phyloP scores from a whole-genome alignment of 2,329 filamentous ascomycete species.

The Zalaria sp. region DNA sequence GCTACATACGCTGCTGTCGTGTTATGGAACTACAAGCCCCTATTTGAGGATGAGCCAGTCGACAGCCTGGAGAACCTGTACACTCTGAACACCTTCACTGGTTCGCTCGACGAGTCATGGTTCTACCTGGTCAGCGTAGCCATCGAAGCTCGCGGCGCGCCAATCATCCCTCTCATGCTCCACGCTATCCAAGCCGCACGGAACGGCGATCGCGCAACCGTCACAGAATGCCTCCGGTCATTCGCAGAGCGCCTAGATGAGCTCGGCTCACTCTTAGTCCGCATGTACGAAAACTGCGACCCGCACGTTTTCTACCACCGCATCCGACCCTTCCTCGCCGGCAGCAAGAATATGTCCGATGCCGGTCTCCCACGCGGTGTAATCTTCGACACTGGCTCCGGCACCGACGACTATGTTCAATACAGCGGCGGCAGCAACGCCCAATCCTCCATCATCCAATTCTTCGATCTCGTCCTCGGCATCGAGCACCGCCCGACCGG shows the following conservation, averaged over 20 bases:
- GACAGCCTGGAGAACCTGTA: slow-evolving; percentile 79
- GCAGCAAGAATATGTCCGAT: slow-evolving; percentile 94
- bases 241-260: slow-evolving; percentile 86
- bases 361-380: slow-evolving; percentile 81
- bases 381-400: slow-evolving; percentile 61
- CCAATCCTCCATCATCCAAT: slow-evolving; percentile 91
- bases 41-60: slow-evolving; percentile 70
- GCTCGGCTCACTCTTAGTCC: slow-evolving; percentile 60
- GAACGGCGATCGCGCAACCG: slow-evolving; percentile 51
- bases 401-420: slow-evolving; percentile 51
- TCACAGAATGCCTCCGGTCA: slow-evolving; percentile 60
- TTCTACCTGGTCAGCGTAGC: slow-evolving; percentile 94
- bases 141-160: slow-evolving; percentile 82
- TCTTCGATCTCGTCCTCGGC: slow-evolving; percentile 86
- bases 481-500: slow-evolving; percentile 86
- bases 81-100: slow-evolving; percentile 81
- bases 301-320: slow-evolving; percentile 90
- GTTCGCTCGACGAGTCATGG: slow-evolving; percentile 93
- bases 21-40: slow-evolving; percentile 92
- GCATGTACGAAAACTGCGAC: slow-evolving; percentile 93
- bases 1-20: slow-evolving; percentile 87
- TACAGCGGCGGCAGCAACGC: slow-evolving; percentile 93
- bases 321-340: slow-evolving; percentile 89
- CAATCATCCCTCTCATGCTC: slow-evolving; percentile 79
- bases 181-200: slow-evolving; percentile 71